Base-by-base conservation (phyloP, 73 alveolate genomes). In the Diophrys appendiculata region DNA sequence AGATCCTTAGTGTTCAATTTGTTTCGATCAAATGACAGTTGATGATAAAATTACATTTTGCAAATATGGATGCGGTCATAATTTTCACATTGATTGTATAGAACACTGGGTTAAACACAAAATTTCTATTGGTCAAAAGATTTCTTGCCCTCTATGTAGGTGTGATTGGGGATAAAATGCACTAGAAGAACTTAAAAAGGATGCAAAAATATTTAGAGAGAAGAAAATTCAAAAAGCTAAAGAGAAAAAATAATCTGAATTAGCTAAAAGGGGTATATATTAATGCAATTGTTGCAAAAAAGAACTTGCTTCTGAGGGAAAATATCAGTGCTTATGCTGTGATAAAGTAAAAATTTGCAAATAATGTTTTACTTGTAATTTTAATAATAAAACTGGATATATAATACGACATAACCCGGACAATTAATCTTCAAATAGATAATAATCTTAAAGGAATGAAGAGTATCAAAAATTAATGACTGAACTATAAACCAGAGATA, bases 61-160 rank as follows among this genome's bases (percentile, higher is more conserved):
- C 65, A 85, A 85, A 64, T 68, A 52, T 54, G 81, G 87, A n/a
- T 85, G 93, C 35, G 93, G 93, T 3, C 74, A 85, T 23, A 85
- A 85, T 56, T 18, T 85, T 25, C 93, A 85, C 67, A 78, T 75
- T n/a, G 87, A 78, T 60, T 85, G 93, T 52, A 73, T 80, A 1
- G 87, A 85, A 32, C 54, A 52, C 3, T 78, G 86, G 84, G 85
- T 85, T 22, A 78, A 72, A 68, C 88, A 85, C 60, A 85, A 85
- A 70, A 31, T 53, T 18, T 53, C 78, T 1, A 60, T 29, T 2
- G 78, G 68, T 2, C 68, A 56, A 52, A 73, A 80, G 56, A 71
- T 85, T 3, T 53, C 82, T 1, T 85, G 93, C 30, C 93, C 93
- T 2, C 83, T 85, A 23, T 85, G 93, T 52, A 43, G 93, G 71